Evolutionary conservation across 257 asterid genomes (phyloP).

Genomic region (Misopates orontium): DNA sequence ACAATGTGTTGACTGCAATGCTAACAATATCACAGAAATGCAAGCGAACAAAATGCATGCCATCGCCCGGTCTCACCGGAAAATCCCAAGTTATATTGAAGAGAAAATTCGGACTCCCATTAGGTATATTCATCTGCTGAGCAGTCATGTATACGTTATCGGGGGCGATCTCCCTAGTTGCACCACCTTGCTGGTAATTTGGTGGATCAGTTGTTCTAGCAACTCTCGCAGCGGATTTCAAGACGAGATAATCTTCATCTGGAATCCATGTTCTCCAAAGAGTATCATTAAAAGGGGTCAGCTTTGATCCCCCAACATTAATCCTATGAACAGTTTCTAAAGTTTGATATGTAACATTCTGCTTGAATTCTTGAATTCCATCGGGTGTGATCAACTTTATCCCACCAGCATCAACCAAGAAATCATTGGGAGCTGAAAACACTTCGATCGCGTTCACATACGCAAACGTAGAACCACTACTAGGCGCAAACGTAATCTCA

Average conservation of each 20-base stretch:
- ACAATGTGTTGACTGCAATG: slow-evolving; percentile 46
- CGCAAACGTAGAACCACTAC: slow-evolving; percentile 43
- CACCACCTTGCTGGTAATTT: slow-evolving; percentile 63
- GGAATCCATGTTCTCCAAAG: slow-evolving; percentile 85
- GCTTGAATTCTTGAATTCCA: slow-evolving; percentile 57
- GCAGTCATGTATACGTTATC: slow-evolving; percentile 80
- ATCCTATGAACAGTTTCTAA: slow-evolving; percentile 75
- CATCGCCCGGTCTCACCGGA: slow-evolving; percentile 39
- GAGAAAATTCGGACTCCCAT: slow-evolving; percentile 35
- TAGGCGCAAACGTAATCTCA: slow-evolving; percentile 54
- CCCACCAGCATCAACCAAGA: slow-evolving; percentile 57
- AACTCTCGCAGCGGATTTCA: slow-evolving; percentile 68
- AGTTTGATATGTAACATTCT: slow-evolving; percentile 55
- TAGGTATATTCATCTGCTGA: slow-evolving; percentile 60
- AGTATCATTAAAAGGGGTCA: slow-evolving; percentile 81
- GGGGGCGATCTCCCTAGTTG: slow-evolving; percentile 66
- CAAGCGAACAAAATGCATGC: slow-evolving; percentile 53
- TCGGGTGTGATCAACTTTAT: slow-evolving; percentile 43
- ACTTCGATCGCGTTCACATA: slow-evolving; percentile 77
- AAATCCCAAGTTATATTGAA: slow-evolving; percentile 79
- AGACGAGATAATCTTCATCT: slow-evolving; percentile 60
- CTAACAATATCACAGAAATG: slow-evolving; percentile 83
- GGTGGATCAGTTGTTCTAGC: slow-evolving; percentile 55
- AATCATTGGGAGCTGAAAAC: slow-evolving; percentile 65
- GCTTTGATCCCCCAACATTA: slow-evolving; percentile 75